phyloP scores from a whole-genome alignment of 345 rosid species.

The Rhodomyrtus tomentosa region DNA sequence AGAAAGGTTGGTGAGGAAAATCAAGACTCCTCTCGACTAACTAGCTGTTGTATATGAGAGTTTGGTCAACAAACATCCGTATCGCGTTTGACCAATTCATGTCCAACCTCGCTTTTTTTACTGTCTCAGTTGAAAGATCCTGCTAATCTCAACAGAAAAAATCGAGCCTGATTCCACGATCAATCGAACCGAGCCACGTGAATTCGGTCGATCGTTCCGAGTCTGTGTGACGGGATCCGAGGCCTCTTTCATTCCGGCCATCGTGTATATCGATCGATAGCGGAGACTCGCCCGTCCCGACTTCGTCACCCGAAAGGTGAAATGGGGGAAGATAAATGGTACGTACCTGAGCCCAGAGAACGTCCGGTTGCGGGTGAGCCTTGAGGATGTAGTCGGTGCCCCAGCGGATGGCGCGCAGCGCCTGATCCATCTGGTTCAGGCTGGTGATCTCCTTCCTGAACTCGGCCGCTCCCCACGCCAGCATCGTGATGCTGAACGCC shows the following conservation, averaged over 20 bases:
- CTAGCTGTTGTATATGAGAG: not conserved
- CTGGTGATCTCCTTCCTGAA: constrained; percentile 43
- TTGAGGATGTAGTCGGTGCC: constrained; percentile 76
- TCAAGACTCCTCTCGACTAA: not conserved
- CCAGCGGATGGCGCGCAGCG: constrained; percentile 64
- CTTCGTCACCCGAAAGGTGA: not conserved
- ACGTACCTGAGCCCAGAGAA: constrained; percentile 69
- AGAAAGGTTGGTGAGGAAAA: not conserved
- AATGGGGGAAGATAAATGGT: not conserved
- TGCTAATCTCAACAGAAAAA: not conserved
- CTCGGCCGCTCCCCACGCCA: constrained; percentile 67
- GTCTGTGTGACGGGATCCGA: not conserved
- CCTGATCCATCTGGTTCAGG: constrained; percentile 43
- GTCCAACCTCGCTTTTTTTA: not conserved
- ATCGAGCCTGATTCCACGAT: not conserved
- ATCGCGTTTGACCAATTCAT: not conserved
- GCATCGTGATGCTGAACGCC: constrained; percentile 68
- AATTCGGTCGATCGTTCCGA: not conserved
- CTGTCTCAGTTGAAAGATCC: not conserved
- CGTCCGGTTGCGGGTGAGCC: constrained; percentile 61
- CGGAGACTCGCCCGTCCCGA: not conserved
- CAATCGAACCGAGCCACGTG: not conserved
- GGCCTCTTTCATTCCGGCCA: not conserved
- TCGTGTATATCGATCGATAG: not conserved
- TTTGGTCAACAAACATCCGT: not conserved